Base-by-base conservation (phyloP, 345 rosid species). In the Brassica nigra region DNA sequence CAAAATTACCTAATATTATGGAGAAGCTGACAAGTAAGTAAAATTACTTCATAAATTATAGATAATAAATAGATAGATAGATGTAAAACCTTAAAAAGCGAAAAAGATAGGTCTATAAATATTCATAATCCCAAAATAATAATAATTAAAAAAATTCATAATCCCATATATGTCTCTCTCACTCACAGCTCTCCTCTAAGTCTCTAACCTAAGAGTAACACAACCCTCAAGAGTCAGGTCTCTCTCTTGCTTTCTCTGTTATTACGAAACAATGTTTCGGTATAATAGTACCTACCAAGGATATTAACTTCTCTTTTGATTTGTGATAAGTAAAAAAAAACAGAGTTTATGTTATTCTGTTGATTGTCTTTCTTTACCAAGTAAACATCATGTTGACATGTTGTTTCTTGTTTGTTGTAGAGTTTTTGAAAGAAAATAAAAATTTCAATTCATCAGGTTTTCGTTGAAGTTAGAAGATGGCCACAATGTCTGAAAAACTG, bases 401-500 rank as follows among this genome's bases (percentile, higher is more conserved):
- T 18, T 18, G 12, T 39, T 39, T 34, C 52, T 18, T 20, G 63
- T 52, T 8, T 33, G 8, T 62, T 62, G 11, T 2, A 5, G 23
- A 11, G 66, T 28, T 28, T 62, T 14, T 31, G n/a, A 49, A 15
- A 2, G 10, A 34, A 52, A 20, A 64, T 49, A 44, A 14, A 4
- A 10, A 27, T 30, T 31, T 68, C 18, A 12, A 29, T 29, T 10
- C 70, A 33, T 30, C 64, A 77, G 64, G 70, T 61, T 69, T 12
- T 59, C 1, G 10, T 30, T 55, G 20, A 68, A 3, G 36, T 31
- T 42, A 29, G 61, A 57, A 62, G 61, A 70, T 62, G 29, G 71
- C 55, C 36, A n/a, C 65, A 54, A 78, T 78, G 81, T 52, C 71
- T 1, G 59, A 64, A 64, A 78, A 78, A 20, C 5, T 71, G 44